Evolutionary conservation across 2,329 filamentous ascomycete genomes (phyloP), one percentile per base, ranked within the genome.

Genomic region (Fusarium sp.): DNA sequence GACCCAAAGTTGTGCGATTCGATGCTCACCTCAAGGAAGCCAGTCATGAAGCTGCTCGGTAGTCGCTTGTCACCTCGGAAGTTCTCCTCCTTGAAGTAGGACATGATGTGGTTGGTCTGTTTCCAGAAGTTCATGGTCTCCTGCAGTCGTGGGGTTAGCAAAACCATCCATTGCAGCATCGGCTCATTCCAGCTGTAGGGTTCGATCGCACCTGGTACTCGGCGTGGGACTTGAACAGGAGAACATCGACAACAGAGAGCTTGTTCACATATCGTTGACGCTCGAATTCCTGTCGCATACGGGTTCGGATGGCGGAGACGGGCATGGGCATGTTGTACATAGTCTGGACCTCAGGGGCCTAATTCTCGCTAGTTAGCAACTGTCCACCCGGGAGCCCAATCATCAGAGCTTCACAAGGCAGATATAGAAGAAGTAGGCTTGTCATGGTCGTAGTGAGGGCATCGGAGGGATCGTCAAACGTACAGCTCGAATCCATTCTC

Each of bases 51-150:
- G 84, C 89, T 96, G 76, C 89, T 89, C 39, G 95, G 95, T 82
- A 98, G 83, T 79, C 89, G 89, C 74, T 93, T 80, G 85, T 92
- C 80, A 89, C 93, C 85, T 89, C 93, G 83, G 79, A 88, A 88
- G 81, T 87, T 88, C 81, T 98, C 94, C 75, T 90, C 87, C 79
- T 94, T 90, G 87, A 98, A 99, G 83, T 97, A 99, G 76, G 96
- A 94, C 88, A 99, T 94, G 74, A 99, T 88, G 80, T 99, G 96
- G 69, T 92, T 92, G 67, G 94, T 87, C 83, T 99, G 96, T 84
- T 98, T 97, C 96, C 96, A 99, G 87, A 92, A 99, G 85, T 99
- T 99, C 86, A 99, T 89, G 55, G 93, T 99, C 87, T 99, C 96
- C 94, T 98, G 74, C 55, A 50, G 46, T 62, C 57, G 38, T 46